These are phyloP conservation scores for Parsonsia alboflavescens DNA, from an alignment of 257 asterid genomes.

Conservation along the genomic window DNA sequence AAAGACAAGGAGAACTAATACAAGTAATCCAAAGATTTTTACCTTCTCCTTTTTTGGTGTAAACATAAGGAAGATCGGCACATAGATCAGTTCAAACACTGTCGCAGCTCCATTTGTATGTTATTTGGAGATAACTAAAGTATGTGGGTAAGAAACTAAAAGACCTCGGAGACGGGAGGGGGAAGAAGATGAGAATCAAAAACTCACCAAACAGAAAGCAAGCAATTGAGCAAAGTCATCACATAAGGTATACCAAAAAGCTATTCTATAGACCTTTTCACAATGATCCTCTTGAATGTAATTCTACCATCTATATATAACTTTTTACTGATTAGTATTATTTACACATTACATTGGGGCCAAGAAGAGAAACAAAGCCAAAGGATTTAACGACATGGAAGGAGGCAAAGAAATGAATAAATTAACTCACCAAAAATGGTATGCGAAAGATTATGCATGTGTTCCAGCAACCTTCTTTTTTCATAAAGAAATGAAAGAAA, in stretches of 20 bases:
- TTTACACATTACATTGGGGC: constrained; percentile 56
- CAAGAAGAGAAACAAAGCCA: constrained; percentile 74
- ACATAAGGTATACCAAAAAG: constrained; percentile 82
- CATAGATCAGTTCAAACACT: constrained; percentile 52
- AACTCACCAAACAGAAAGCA: constrained; percentile 67
- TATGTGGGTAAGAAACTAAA: constrained; percentile 45
- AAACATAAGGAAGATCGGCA: constrained; percentile 43
- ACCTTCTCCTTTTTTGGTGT: constrained; percentile 67
- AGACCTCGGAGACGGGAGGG: no score
- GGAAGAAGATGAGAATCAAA: no score
- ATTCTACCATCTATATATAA: constrained; percentile 6
- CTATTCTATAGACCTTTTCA: constrained; percentile 57
- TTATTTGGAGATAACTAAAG: constrained; percentile 62
- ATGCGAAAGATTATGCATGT: no score
- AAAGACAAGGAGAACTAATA: constrained; percentile 40
- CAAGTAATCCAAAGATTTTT: constrained; percentile 47
- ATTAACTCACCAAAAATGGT: no score
- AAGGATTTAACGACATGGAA: constrained; percentile 50
- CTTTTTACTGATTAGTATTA: no score
- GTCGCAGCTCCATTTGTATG: constrained; percentile 51
- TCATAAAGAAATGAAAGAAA: no score
- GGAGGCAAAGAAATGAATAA: neutral
- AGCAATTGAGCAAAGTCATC: constrained; percentile 81
- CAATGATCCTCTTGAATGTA: constrained; percentile 69
- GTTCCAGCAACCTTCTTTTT: no score